Conservation (phyloP, 2,329 filamentous ascomycete species). For the Trichoderma sp. region DNA sequence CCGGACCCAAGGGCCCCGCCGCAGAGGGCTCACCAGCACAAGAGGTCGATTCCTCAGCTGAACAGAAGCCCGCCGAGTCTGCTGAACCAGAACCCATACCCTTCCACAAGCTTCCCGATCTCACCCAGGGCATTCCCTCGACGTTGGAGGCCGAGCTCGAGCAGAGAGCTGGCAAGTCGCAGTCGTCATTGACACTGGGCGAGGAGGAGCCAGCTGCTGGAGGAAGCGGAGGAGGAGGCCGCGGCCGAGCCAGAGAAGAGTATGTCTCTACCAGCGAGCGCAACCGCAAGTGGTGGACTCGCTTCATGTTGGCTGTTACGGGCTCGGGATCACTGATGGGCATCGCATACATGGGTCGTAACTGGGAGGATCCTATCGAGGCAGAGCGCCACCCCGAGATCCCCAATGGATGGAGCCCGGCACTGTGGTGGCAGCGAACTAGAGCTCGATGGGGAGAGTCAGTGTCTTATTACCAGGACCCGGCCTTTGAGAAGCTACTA, state of each 20-base stretch:
- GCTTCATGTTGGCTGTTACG: conserved; percentile 67
- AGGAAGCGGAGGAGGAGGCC: conserved; percentile 30
- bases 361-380: conserved; percentile 84
- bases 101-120: conserved; percentile 74
- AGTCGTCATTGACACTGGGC: conserved; percentile 35
- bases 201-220: conserved; percentile 33
- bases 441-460: conserved; percentile 72
- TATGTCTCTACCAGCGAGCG: conserved; percentile 91
- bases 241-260: conserved; percentile 55
- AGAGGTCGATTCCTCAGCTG: conserved; percentile 23
- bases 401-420: conserved; percentile 74
- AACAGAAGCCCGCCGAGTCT: conserved; percentile 29
- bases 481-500: conserved; percentile 88
- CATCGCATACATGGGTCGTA: conserved; percentile 75
- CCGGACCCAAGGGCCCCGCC: conserved; percentile 13
- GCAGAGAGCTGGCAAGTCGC: conserved; percentile 38
- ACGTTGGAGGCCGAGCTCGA: conserved; percentile 77
- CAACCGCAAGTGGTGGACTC: conserved; percentile 72
- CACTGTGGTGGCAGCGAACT: conserved; percentile 77
- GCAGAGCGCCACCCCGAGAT: conserved; percentile 65
- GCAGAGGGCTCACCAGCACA: conserved; percentile 3
- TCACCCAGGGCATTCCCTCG: conserved; percentile 92
- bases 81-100: conserved; percentile 45
- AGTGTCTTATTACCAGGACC: conserved; percentile 91
- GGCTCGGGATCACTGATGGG: conserved; percentile 56